These are phyloP conservation scores for Stephanodiscus triporus DNA, from an alignment of 108 stramenopile genomes.

Conservation along the genomic window DNA sequence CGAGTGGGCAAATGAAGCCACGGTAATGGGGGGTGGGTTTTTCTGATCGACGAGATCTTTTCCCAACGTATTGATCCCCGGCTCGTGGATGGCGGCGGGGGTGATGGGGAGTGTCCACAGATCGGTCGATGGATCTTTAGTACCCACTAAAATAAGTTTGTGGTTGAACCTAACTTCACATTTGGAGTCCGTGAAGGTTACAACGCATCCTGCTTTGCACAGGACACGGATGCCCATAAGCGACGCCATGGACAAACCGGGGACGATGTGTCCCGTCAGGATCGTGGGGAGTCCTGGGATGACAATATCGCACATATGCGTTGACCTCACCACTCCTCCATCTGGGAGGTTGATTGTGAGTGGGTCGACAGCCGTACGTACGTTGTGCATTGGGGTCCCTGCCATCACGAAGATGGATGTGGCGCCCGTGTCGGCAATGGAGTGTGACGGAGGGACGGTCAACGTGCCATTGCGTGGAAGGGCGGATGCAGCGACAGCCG, in stretches of 20 bases:
- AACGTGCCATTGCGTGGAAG: no score
- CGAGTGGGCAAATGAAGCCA: background rate
- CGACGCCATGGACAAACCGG: no score
- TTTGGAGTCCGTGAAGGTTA: conserved; percentile 4
- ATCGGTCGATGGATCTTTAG: background rate
- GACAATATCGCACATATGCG: no score
- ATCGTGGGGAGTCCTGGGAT: no score
- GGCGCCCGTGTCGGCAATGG: no score
- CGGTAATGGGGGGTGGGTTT: no score
- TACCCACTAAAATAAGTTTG: conserved; percentile 1
- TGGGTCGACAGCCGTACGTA: background rate
- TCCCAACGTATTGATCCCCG: background rate
- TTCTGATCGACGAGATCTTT: no score
- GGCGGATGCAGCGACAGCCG: no score
- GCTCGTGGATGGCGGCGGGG: background rate
- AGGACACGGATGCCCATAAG: background rate
- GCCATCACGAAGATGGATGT: conserved; percentile 12
- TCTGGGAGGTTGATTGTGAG: conserved; percentile 11
- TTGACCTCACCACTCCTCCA: conserved; percentile 1
- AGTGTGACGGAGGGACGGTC: background rate
- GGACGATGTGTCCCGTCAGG: no score
- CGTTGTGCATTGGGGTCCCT: conserved; percentile 12
- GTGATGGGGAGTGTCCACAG: conserved; percentile 18
- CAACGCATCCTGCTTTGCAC: conserved; percentile 16
- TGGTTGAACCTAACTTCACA: conserved; percentile 7